phyloP scores from a whole-genome alignment of 2,329 filamentous ascomycete genomes.

The Diaporthe sp. region DNA sequence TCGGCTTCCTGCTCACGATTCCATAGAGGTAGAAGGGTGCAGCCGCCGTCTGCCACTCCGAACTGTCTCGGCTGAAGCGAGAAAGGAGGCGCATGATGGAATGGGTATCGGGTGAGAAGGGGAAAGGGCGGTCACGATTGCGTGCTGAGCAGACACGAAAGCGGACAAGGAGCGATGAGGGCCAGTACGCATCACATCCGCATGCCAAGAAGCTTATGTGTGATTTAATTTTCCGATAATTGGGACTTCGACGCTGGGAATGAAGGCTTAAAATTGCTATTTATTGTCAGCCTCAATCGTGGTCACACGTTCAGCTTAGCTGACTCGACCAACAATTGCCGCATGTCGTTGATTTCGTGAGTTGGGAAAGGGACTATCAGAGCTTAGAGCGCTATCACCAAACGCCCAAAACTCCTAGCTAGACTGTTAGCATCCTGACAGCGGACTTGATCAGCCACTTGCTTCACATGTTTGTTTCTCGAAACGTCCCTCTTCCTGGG shows the following conservation, averaged over 20 bases:
- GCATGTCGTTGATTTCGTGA: not conserved
- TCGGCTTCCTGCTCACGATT: not conserved
- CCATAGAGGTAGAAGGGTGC: not conserved
- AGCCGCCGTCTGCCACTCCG: no score
- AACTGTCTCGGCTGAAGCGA: no score
- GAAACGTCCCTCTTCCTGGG: not conserved
- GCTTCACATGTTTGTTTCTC: not conserved
- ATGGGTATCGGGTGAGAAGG: not conserved
- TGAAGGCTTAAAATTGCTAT: not conserved
- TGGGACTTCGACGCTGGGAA: not conserved
- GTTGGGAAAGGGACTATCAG: not conserved
- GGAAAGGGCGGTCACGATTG: not conserved
- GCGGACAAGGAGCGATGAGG: not conserved
- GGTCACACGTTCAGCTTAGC: not conserved
- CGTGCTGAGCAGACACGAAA: not conserved
- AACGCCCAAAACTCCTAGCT: no score
- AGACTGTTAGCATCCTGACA: not conserved
- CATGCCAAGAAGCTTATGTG: not conserved
- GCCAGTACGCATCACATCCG: not conserved
- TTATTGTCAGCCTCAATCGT: not conserved
- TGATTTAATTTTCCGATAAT: constrained; percentile 5
- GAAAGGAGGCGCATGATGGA: not conserved
- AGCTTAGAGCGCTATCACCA: not conserved
- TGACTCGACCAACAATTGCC: not conserved
- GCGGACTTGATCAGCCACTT: not conserved